These are phyloP conservation scores for Inonotus obliquus DNA, from an alignment of 1,284 basidiomycete species.

Conservation along the genomic window DNA sequence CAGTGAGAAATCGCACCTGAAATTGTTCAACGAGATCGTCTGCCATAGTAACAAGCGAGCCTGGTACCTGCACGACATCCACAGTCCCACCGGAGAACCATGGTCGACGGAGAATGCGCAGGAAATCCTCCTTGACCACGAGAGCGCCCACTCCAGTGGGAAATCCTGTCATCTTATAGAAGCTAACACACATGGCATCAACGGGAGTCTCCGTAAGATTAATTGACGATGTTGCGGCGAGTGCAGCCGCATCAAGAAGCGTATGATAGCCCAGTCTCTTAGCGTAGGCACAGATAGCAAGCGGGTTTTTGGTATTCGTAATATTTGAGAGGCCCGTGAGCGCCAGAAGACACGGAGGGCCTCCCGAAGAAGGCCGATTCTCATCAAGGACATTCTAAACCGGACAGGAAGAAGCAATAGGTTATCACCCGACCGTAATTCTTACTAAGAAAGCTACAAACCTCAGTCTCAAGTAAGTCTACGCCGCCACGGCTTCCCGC, in stretches of 20 bases:
- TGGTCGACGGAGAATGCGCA: conserved; percentile 55
- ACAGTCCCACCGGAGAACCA: conserved; percentile 86
- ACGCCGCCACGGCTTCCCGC: conserved; percentile 60
- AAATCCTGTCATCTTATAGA: conserved; percentile 89
- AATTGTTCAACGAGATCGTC: conserved; percentile 65
- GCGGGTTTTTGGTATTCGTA: conserved; percentile 59
- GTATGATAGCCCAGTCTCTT: conserved; percentile 65
- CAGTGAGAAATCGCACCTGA: conserved; percentile 45
- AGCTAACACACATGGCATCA: conserved; percentile 78
- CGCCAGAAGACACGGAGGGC: conserved; percentile 58
- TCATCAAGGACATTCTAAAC: conserved; percentile 28
- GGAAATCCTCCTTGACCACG: conserved; percentile 65
- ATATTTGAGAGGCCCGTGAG: conserved; percentile 80
- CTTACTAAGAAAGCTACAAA: neutral
- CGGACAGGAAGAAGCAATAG: neutral
- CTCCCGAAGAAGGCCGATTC: conserved; percentile 39
- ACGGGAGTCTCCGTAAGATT: conserved; percentile 61
- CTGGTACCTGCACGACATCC: conserved; percentile 75
- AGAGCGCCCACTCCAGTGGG: conserved; percentile 83
- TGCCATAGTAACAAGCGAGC: conserved; percentile 57
- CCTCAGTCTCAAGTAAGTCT: conserved; percentile 52
- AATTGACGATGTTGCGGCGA: conserved; percentile 66
- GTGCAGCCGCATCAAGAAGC: conserved; percentile 74
- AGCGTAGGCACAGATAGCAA: conserved; percentile 56
- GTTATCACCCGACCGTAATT: neutral